A percentile compares a stretch with the other conserved stretches of the same genome.
phyloP scores from a whole-genome alignment of 306 rosid genomes.

The Myrica gale region DNA sequence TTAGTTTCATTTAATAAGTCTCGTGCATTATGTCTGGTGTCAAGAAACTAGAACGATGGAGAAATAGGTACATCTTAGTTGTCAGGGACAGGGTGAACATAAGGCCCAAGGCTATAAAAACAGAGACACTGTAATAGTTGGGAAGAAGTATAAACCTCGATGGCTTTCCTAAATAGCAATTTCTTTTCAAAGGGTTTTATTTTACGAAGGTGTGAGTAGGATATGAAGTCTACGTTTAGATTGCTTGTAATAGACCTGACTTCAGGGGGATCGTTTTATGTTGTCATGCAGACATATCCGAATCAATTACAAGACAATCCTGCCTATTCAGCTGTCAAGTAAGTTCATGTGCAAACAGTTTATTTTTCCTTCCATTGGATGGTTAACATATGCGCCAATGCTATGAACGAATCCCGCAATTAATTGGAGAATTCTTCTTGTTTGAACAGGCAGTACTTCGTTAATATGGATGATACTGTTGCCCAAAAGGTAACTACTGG shows the following conservation, averaged over 20 bases:
- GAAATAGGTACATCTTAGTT: too few species aligned
- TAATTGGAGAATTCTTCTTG: neutral
- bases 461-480: slow-evolving; percentile 41
- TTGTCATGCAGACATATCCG: slow-evolving; percentile 36
- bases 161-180: neutral
- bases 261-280: neutral
- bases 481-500: slow-evolving; percentile 42
- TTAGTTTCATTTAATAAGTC: neutral
- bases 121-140: too few species aligned
- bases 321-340: slow-evolving; percentile 50
- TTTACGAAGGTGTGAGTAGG: neutral
- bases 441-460: slow-evolving; percentile 42
- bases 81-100: too few species aligned
- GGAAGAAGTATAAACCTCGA: neutral
- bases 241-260: neutral
- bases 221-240: neutral
- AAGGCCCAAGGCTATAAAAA: too few species aligned
- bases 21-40: too few species aligned
- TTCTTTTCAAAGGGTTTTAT: neutral
- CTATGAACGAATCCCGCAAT: neutral
- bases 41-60: neutral
- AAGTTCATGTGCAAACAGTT: slow-evolving; percentile 15
- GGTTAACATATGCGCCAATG: neutral
- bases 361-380: neutral
- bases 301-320: slow-evolving; percentile 53